These are phyloP conservation scores for Crithidia thermophila DNA, from an alignment of 208 protist genomes.

Conservation along the genomic window DNA sequence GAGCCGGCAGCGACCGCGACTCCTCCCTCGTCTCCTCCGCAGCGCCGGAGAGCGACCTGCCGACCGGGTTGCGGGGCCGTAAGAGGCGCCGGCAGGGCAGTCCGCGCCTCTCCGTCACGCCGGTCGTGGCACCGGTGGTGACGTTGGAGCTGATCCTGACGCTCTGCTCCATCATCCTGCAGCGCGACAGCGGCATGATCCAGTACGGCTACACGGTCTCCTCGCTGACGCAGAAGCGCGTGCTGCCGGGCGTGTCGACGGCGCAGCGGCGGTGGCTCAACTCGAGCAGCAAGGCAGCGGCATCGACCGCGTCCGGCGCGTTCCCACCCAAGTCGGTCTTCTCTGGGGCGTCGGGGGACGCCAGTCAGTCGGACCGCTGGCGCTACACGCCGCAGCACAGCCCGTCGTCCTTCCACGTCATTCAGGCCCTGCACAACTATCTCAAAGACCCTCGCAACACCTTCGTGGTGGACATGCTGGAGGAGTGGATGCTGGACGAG, in stretches of 20 bases:
- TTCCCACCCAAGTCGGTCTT: slow-evolving; percentile 11
- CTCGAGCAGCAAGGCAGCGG: slow-evolving; percentile 7
- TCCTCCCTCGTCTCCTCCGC: slow-evolving; percentile 13
- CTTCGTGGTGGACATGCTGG: slow-evolving; percentile 32
- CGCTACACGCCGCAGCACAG: slow-evolving; percentile 42
- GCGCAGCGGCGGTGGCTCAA: slow-evolving; percentile 33
- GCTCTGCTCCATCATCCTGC: slow-evolving; percentile 54
- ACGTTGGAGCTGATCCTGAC: slow-evolving; percentile 65
- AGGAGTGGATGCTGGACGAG: slow-evolving; percentile 42
- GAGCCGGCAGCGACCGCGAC: not conserved
- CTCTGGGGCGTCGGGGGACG: not conserved
- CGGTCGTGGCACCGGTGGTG: slow-evolving; percentile 35
- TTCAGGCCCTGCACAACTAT: slow-evolving; percentile 45
- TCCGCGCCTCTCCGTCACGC: slow-evolving; percentile 15
- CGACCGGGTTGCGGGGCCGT: not conserved
- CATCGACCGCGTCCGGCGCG: slow-evolving; percentile 4
- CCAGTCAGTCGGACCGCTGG: slow-evolving; percentile 14
- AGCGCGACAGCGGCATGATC: slow-evolving; percentile 57
- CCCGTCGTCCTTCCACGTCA: slow-evolving; percentile 47
- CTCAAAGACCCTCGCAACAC: slow-evolving; percentile 38
- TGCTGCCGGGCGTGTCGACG: slow-evolving; percentile 26
- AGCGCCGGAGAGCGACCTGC: slow-evolving; percentile 2
- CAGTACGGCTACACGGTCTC: slow-evolving; percentile 61
- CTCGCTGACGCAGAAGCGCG: slow-evolving; percentile 46
- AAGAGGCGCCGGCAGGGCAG: slow-evolving; percentile 15